phyloP scores from a whole-genome alignment of 2,329 filamentous ascomycete genomes.

The Dactylellina parvicollis region DNA sequence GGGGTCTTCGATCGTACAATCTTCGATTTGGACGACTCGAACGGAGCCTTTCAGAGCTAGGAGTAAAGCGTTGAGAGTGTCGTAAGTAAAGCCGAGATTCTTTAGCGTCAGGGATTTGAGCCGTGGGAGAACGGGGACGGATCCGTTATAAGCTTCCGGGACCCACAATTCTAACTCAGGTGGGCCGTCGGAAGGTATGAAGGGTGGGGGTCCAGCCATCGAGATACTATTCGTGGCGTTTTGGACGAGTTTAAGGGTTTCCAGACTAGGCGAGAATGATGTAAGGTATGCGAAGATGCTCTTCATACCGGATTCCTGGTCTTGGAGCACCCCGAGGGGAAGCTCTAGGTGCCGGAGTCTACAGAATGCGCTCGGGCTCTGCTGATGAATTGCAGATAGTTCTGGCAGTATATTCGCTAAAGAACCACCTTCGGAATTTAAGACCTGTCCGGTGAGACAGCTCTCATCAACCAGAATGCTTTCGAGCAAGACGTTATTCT shows the following conservation, averaged over 20 bases:
- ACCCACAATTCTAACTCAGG: background rate
- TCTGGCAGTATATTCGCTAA: constrained; percentile 1
- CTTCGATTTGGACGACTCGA: too few species aligned
- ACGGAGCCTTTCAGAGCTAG: background rate
- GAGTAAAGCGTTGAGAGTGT: background rate
- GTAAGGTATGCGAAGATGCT: background rate
- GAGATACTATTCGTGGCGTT: background rate
- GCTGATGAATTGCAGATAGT: background rate
- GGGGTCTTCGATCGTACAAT: background rate
- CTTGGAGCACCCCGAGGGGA: background rate
- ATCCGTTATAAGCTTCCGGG: background rate
- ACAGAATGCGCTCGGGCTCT: background rate
- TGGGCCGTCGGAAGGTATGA: background rate
- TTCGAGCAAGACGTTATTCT: background rate
- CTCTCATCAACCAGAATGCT: background rate
- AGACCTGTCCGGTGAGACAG: background rate
- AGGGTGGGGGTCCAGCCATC: background rate
- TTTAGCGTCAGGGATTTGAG: background rate
- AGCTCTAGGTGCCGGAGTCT: constrained; percentile 1
- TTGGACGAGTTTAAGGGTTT: background rate
- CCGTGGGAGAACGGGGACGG: background rate
- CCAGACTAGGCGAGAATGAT: background rate
- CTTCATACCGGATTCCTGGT: background rate
- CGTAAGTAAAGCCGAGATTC: background rate
- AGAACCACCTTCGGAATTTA: background rate